Evolutionary conservation across 176 grass and related monocot genomes (phyloP), one percentile per base, ranked within the genome.

Genomic region (Neostapfia colusana): DNA sequence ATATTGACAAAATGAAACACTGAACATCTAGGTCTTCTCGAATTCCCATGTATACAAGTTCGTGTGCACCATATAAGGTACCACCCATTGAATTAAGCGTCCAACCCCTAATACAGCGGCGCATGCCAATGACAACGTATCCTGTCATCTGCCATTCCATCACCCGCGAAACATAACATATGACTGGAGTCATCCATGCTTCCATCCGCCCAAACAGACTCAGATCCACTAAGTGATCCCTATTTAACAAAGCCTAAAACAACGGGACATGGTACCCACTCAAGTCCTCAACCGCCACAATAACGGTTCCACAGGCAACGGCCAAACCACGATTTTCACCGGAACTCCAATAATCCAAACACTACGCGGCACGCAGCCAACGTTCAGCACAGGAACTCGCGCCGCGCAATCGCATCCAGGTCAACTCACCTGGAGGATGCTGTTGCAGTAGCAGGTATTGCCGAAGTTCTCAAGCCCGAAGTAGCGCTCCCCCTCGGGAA

Each of bases 401-500:
- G n/a, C n/a, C 73, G 90, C 88, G 41, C 23, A 28, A 28, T 80
- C 51, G 58, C 42, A 23, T 12, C n/a, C 50, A 4, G 15, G 39
- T 6, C 31, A 65, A 13, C 31, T 81, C 20, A 97, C 93, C 93
- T 97, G 94, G 61, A 97, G 76, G 55, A 97, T 91, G 84, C 94
- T 97, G 82, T 97, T 97, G 87, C 94, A 97, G 62, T 97, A 93
- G 91, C 94, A 97, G 40, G 94, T 97, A 62, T 97, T 97, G 82
- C 94, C 94, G 45, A 93, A 97, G 83, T 97, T 97, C 79, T 97
- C 94, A 42, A 97, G 89, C 14, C 94, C 94, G 79, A 93, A 97
- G 74, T 97, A 97, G 81, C 89, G 89, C 82, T 93, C 94, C 16
- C 94, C 91, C 79, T 97, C 91, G 8, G 94, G 94, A 72, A 97